Evolutionary conservation across 2,329 filamentous ascomycete genomes (phyloP).

Genomic region (Phyllosticta citribraziliensis): DNA sequence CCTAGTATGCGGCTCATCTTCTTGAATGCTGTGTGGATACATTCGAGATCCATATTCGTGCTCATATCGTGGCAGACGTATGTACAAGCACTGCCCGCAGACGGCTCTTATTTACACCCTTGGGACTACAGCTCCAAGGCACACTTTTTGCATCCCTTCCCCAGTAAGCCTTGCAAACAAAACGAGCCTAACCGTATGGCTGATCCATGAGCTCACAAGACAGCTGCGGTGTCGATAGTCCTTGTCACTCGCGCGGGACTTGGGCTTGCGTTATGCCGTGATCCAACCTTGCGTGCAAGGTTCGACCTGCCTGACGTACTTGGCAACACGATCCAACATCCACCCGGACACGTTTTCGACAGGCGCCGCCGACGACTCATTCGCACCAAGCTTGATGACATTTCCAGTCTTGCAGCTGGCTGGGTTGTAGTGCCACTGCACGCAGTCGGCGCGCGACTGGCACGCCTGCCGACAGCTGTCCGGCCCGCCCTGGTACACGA

Average conservation of each 20-base stretch:
- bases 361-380: slow-evolving; percentile 20
- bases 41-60: too few relatives aligned
- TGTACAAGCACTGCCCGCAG: too few relatives aligned
- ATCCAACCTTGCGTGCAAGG: background rate
- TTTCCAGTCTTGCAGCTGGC: slow-evolving; percentile 21
- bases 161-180: too few relatives aligned
- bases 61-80: too few relatives aligned
- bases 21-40: too few relatives aligned
- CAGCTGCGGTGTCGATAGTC: background rate
- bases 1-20: too few relatives aligned
- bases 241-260: background rate
- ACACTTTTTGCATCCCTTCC: too few relatives aligned
- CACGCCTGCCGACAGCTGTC: slow-evolving; percentile 24
- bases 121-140: too few relatives aligned
- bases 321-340: slow-evolving; percentile 16
- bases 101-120: too few relatives aligned
- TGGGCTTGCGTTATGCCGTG: background rate
- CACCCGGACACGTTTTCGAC: slow-evolving; percentile 23
- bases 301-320: background rate
- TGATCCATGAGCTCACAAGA: background rate
- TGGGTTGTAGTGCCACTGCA: slow-evolving; percentile 26
- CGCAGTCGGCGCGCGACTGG: slow-evolving; percentile 21
- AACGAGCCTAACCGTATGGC: too few relatives aligned
- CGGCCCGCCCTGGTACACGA: slow-evolving; percentile 13
- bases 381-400: slow-evolving; percentile 23